These are phyloP conservation scores for Clavispora phyllophila DNA, from an alignment of 805 yeast genomes.

Conservation along the genomic window DNA sequence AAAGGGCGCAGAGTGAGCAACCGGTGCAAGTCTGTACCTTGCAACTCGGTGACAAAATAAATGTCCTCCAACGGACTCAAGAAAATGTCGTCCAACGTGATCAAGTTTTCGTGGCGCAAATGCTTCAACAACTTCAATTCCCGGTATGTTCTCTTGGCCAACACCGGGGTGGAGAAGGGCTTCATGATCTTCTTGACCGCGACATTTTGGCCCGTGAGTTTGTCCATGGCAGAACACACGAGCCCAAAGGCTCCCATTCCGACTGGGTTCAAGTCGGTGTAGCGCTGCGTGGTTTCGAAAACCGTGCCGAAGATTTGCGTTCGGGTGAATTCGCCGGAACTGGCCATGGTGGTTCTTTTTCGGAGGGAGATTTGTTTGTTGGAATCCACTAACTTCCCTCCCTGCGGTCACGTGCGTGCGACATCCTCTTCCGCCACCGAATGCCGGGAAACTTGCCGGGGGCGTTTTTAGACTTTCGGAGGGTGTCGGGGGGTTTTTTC, in stretches of 20 bases:
- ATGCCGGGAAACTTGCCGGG: no score
- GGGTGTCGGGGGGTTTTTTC: no score
- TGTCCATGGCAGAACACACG: constrained; percentile 94
- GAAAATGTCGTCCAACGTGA: constrained; percentile 43
- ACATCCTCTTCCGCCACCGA: no score
- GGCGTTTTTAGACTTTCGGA: no score
- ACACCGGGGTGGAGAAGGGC: constrained; percentile 90
- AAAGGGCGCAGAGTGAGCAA: constrained; percentile 87
- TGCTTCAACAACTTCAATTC: constrained; percentile 92
- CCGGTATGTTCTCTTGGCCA: constrained; percentile 94
- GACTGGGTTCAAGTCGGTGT: constrained; percentile 90
- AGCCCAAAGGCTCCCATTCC: constrained; percentile 99
- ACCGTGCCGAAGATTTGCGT: constrained; percentile 95
- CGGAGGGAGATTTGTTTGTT: background rate
- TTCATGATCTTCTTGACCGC: constrained; percentile 98
- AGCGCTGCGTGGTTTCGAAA: constrained; percentile 85
- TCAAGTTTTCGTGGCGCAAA: constrained; percentile 89
- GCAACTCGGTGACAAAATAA: constrained; percentile 91
- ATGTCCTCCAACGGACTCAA: constrained; percentile 89
- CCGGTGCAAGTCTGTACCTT: constrained; percentile 94
- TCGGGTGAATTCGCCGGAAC: constrained; percentile 51
- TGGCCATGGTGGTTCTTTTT: constrained; percentile 28
- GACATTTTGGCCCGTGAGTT: constrained; percentile 83
- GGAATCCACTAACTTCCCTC: background rate
- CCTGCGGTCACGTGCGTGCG: background rate